Evolutionary conservation across 1,284 basidiomycete species (phyloP), one percentile per base, ranked within the genome.

Genomic region (Rhizoctonia solani): DNA sequence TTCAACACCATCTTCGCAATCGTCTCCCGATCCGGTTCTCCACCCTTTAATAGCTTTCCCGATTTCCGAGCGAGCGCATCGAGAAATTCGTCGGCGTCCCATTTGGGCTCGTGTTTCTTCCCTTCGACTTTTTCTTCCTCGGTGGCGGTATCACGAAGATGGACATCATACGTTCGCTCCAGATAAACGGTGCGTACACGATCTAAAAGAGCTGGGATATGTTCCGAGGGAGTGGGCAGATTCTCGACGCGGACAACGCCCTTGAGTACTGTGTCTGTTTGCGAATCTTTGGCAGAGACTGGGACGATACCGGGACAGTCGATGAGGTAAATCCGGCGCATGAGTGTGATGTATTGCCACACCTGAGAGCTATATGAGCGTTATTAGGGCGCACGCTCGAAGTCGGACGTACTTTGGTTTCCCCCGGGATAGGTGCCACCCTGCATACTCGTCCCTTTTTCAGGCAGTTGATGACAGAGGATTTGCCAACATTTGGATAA

Each of bases 301-400:
- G 97, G 97, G 0, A 99, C 97, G 76, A 99, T 94, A 69, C 97
- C 96, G 30, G 96, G 96, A 76, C 96, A 99, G 81, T 99, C 97
- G 80, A 99, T 98, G 72, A 99, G 88, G 82, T 98, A 99, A 77
- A 99, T 99, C 70, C 93, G 87, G 69, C 90, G 87, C 74, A 96
- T 98, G 59, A 99, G 82, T 27, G 94, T 93, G 79, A 99, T 97
- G 80, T 99, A 99, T 85, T 99, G 96, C 97, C 97, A 99, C 72
- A 99, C 94, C 88, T 90, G 30, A 47, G 37, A 42, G 49, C 32
- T 13, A 53, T 30, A 47, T 32, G 49, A 16, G 19, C 56, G 2
- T 30, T 59, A 25, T 49, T 11, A 3, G 14, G 23, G 4, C 4
- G 41, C 5, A n/a, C 16, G 14, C 50, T 50, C 13, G 55, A 42